phyloP scores from a whole-genome alignment of 2,329 filamentous ascomycete species.

The Incumbomyces lentus region DNA sequence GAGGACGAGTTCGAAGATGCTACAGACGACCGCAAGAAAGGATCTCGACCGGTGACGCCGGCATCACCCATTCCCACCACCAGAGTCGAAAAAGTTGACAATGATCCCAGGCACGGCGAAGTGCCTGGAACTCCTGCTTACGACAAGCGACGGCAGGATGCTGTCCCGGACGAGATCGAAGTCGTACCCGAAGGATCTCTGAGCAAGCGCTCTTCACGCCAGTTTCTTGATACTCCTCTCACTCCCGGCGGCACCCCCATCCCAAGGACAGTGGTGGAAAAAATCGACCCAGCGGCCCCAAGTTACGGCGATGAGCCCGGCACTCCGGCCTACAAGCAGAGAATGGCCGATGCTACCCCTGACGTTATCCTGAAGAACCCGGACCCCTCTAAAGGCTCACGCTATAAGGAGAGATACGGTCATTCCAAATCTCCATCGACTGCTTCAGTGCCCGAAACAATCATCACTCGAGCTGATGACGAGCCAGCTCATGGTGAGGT shows the following conservation, averaged over 20 bases:
- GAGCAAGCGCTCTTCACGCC: conserved; percentile 30
- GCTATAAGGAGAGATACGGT: conserved; percentile 4
- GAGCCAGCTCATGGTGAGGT: conserved; percentile 27
- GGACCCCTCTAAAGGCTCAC: conserved; percentile 14
- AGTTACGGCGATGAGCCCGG: conserved; percentile 53
- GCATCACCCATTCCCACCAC: conserved; percentile 49
- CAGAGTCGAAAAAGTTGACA: conserved; percentile 54
- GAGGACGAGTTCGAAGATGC: conserved; percentile 58
- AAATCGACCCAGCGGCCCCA: conserved; percentile 46
- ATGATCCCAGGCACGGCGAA: conserved; percentile 48
- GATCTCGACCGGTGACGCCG: conserved; percentile 26
- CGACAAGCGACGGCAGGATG: conserved; percentile 47
- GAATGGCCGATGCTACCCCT: conserved; percentile 49
- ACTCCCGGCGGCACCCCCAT: conserved; percentile 45
- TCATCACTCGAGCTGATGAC: conserved; percentile 35
- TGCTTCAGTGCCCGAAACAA: conserved; percentile 31
- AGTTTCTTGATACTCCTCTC: conserved; percentile 33
- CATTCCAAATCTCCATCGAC: conserved; percentile 7
- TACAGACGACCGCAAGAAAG: conserved; percentile 41
- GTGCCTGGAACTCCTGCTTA: conserved; percentile 52
- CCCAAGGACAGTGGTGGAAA: conserved; percentile 52
- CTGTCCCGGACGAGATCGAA: conserved; percentile 54
- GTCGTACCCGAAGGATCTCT: conserved; percentile 39
- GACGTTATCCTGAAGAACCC: conserved; percentile 44
- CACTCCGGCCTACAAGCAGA: conserved; percentile 46